Base-by-base conservation (phyloP, 768 basidiomycete genomes). In the Suillus lakei region DNA sequence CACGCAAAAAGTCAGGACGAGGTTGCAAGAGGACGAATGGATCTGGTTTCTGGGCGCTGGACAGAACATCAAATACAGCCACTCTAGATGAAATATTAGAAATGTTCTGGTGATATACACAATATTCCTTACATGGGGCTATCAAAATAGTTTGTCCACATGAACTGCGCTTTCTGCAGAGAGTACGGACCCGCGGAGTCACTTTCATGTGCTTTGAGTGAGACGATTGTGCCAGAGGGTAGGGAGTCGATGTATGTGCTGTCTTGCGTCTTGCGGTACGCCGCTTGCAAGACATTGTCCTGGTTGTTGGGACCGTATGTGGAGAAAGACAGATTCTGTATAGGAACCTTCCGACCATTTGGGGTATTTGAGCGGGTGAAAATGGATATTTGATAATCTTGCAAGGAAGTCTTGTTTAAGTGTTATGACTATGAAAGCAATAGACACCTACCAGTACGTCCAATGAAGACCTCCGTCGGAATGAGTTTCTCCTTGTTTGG, bases 231-330 rank as follows among this genome's bases (percentile, higher is more conserved):
- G 34, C 95, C 95, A 39, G 88, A 90, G 10, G 93, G 89, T 3
- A 92, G 81, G 32, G 91, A 85, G 70, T 96, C 93, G 51, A 95
- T 85, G 76, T 97, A 97, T 32, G 83, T 78, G 66, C 90, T 85
- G 75, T 98, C 95, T 44, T 88, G 87, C 2, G 93, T 91, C 43
- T 84, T 88, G 8, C 83, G 84, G 80, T 97, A 98, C 12, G 86
- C 75, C 5, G 86, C 79, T 72, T 97, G 96, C 15, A 89, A 71
- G 9, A 85, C 79, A 68, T 85, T 87, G 74, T 96, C 93, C 76
- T 91, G 89, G 72, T 91, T 95, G 75, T 96, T 96, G 6, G 97
- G 95, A 0, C 95, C 94, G 76, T 98, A 98, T 0, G 90, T 87
- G 0, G 96, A 97, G 77, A 96, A 98, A 0, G 90, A 88, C 18